These are phyloP conservation scores for Boletus tylopilopsis DNA, from an alignment of 768 basidiomycete species.

Conservation along the genomic window DNA sequence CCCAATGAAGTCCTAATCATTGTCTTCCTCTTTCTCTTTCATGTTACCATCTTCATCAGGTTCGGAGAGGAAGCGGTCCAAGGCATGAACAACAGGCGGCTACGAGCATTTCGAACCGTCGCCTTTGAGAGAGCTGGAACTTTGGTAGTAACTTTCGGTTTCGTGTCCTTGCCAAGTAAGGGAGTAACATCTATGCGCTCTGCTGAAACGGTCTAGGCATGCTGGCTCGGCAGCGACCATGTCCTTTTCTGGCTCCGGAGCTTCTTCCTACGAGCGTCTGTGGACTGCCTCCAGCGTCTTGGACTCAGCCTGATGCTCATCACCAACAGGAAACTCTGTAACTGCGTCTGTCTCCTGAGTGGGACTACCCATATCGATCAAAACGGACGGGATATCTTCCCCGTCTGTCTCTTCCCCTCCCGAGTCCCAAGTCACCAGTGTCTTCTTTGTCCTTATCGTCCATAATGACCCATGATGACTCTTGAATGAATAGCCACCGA, in stretches of 20 bases:
- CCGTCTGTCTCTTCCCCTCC: constrained; percentile 34
- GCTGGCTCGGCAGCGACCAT: constrained; percentile 12
- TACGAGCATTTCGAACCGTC: constrained; percentile 32
- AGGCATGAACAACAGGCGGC: constrained; percentile 69
- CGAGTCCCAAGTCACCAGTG: constrained; percentile 32
- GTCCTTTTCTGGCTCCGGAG: constrained; percentile 13
- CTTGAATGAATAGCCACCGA: constrained; percentile 94
- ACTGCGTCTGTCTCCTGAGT: constrained; percentile 28
- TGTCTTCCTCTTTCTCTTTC: constrained; percentile 55
- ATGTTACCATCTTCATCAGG: constrained; percentile 41
- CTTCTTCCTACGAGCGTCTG: constrained; percentile 32
- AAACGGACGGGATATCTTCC: constrained; percentile 33
- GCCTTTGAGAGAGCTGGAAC: constrained; percentile 12
- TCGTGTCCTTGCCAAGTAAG: constrained; percentile 31
- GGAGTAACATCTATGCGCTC: constrained; percentile 24
- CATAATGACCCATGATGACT: constrained; percentile 72
- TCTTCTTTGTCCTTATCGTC: constrained; percentile 60
- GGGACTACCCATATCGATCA: constrained; percentile 19
- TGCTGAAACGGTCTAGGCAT: background rate
- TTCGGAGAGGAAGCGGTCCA: constrained; percentile 70
- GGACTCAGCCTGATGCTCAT: constrained; percentile 54
- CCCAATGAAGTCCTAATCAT: constrained; percentile 92
- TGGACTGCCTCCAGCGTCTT: constrained; percentile 72
- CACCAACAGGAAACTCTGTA: constrained; percentile 34
- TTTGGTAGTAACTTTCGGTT: constrained; percentile 24